Conservation (phyloP, 2,329 filamentous ascomycete species). For the Fusarium sp. region DNA sequence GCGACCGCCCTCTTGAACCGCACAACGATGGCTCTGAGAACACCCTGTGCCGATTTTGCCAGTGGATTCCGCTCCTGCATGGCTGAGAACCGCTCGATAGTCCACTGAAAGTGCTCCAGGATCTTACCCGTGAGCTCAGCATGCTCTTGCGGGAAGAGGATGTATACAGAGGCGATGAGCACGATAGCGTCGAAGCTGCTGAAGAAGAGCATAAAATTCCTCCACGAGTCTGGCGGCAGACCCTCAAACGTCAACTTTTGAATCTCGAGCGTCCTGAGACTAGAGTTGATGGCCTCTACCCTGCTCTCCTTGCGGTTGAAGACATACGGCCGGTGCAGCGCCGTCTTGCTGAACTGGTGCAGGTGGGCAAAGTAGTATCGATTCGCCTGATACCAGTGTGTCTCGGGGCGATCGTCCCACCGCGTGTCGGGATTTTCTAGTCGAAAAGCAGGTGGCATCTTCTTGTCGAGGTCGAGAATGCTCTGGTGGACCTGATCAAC, state of each 20-base stretch:
- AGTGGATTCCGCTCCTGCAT: constrained; percentile 67
- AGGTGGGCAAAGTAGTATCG: constrained; percentile 62
- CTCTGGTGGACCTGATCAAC: constrained; percentile 66
- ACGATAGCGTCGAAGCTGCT: constrained; percentile 74
- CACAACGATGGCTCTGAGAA: constrained; percentile 66
- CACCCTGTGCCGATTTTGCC: constrained; percentile 65
- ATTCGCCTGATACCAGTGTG: constrained; percentile 63
- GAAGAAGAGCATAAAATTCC: constrained; percentile 68
- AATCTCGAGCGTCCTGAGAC: constrained; percentile 65
- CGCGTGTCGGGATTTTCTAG: constrained; percentile 67
- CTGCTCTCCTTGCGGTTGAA: constrained; percentile 67
- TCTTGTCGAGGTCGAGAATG: constrained; percentile 60
- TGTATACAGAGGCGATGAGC: constrained; percentile 70
- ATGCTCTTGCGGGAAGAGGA: constrained; percentile 69
- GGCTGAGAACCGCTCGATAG: constrained; percentile 67
- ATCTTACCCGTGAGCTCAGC: constrained; percentile 59
- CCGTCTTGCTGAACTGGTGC: constrained; percentile 66
- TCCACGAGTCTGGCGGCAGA: constrained; percentile 63
- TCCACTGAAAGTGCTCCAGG: constrained; percentile 69
- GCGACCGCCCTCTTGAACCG: constrained; percentile 65
- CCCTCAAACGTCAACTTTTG: constrained; percentile 64
- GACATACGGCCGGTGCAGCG: constrained; percentile 71
- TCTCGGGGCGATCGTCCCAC: constrained; percentile 66
- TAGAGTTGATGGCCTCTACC: constrained; percentile 67
- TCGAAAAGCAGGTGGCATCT: constrained; percentile 65